Evolutionary conservation across 1,284 basidiomycete species (phyloP).

Genomic region (Somion occarium): DNA sequence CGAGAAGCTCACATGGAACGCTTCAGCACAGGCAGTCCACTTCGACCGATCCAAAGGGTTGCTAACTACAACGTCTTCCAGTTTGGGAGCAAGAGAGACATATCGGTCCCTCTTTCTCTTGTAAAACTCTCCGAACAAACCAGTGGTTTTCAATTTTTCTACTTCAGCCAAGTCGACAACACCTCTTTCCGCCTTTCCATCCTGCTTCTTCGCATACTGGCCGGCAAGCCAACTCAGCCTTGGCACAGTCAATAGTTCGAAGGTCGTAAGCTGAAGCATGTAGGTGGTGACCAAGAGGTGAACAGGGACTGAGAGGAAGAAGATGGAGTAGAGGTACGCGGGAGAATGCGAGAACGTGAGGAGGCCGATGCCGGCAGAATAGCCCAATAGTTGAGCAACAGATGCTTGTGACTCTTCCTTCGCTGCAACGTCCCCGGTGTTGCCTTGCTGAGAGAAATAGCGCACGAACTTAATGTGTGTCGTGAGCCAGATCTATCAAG

Average conservation of each 20-base stretch:
- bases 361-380: conserved; percentile 25
- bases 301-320: conserved; percentile 22
- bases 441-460: conserved; percentile 27
- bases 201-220: conserved; percentile 13
- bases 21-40: conserved; percentile 23
- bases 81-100: conserved; percentile 20
- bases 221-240: conserved; percentile 22
- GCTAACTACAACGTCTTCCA: conserved; percentile 20
- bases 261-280: conserved; percentile 27
- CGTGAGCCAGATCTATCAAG: conserved; percentile 26
- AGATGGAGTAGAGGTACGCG: conserved; percentile 26
- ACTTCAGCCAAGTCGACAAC: conserved; percentile 20
- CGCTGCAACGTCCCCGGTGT: conserved; percentile 28
- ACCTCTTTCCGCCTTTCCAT: not conserved
- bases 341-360: conserved; percentile 27
- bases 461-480: conserved; percentile 31
- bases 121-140: conserved; percentile 29
- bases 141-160: conserved; percentile 17
- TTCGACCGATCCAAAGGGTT: conserved; percentile 14
- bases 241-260: conserved; percentile 28
- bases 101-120: conserved; percentile 20
- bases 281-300: conserved; percentile 22
- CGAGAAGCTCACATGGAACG: conserved; percentile 21
- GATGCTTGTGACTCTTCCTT: conserved; percentile 30
- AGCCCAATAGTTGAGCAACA: conserved; percentile 25